Evolutionary conservation across 2,329 filamentous ascomycete genomes (phyloP), one percentile per base, ranked within the genome.

Genomic region (Dothiorella sarmentorum): DNA sequence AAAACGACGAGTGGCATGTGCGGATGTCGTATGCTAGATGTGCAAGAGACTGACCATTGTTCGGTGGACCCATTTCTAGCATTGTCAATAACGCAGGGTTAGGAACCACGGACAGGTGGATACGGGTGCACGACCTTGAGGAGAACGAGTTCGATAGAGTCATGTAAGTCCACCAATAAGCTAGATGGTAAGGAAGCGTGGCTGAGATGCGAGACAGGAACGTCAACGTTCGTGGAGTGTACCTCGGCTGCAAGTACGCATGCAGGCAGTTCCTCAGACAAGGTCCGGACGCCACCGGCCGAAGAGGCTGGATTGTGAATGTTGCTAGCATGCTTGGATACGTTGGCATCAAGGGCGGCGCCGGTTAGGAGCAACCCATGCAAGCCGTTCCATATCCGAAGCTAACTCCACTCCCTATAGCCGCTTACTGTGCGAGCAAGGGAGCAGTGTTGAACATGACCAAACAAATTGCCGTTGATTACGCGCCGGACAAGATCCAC

Each of bases 361-460:
- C 56, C 13, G 56, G 56, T 52, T 3, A 24, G 31, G 37, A 20
- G 7, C 20, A n/a, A 15, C 7, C 27, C 10, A 15, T 18, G 11
- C 27, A 6, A 7, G 4, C 29, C 6, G 9, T 24, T 22, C 11
- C 7, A 7, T 13, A 7, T 15, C n/a, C 17, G 9, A 3, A 18
- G 29, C 17, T 33, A 15, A 58, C 62, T 67, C 7, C 24, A 27
- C n/a, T 18, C 18, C 13, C 31, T 26, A 11, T 20, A 52, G 47
- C 47, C 18, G 68, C 69, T 17, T 81, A 81, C 63, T 77, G 75
- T 56, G 75, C 77, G 2, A 75, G 71, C 43, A 82, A 81, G 62
- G 76, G 75, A 4, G 79, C 77, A 0, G 76, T 79, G 4, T 67
- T 75, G 7, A 68, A 74, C 35, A 68, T 82, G 49, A 80, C 78